These are phyloP conservation scores for Circinella umbellata DNA, from an alignment of 371 early-diverging fungal genomes.

Conservation along the genomic window DNA sequence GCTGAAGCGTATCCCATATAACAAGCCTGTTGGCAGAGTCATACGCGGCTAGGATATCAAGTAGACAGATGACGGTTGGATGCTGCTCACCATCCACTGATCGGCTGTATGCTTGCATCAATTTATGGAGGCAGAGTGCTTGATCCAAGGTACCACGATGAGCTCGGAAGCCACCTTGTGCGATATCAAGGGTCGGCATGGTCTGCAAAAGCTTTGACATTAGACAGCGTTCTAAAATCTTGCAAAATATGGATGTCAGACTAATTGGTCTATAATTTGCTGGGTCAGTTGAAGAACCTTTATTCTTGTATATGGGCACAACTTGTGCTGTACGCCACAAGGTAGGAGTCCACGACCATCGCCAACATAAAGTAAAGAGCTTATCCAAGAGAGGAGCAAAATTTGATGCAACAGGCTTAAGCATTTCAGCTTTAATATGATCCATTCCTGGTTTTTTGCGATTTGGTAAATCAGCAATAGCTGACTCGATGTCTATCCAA, in stretches of 20 bases:
- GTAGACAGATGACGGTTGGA: conserved; percentile 20
- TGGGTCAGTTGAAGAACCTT: conserved; percentile 14
- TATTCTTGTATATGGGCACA: conserved; percentile 28
- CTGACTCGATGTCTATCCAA: neutral
- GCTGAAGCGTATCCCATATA: conserved; percentile 20
- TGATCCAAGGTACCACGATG: conserved; percentile 25
- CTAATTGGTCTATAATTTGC: conserved; percentile 27
- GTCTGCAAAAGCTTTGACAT: conserved; percentile 3
- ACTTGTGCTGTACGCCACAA: conserved; percentile 31
- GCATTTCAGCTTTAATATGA: conserved; percentile 33
- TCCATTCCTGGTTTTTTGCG: conserved; percentile 28
- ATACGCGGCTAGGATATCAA: conserved; percentile 32
- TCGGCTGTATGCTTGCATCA: conserved; percentile 8
- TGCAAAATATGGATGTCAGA: conserved; percentile 20
- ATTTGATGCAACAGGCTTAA: conserved; percentile 12
- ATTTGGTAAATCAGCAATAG: conserved; percentile 7
- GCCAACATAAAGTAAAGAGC: conserved; percentile 27
- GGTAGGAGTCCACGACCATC: conserved; percentile 23
- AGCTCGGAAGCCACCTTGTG: conserved; percentile 29
- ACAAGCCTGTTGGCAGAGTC: conserved; percentile 18
- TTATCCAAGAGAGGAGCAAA: conserved; percentile 14
- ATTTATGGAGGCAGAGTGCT: conserved; percentile 24
- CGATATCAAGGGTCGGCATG: conserved; percentile 19
- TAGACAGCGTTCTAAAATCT: conserved; percentile 17
- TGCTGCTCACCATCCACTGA: neutral